Evolutionary conservation across 306 rosid species (phyloP), one percentile per base, ranked within the genome.

Genomic region (Cucurbita maxima): DNA sequence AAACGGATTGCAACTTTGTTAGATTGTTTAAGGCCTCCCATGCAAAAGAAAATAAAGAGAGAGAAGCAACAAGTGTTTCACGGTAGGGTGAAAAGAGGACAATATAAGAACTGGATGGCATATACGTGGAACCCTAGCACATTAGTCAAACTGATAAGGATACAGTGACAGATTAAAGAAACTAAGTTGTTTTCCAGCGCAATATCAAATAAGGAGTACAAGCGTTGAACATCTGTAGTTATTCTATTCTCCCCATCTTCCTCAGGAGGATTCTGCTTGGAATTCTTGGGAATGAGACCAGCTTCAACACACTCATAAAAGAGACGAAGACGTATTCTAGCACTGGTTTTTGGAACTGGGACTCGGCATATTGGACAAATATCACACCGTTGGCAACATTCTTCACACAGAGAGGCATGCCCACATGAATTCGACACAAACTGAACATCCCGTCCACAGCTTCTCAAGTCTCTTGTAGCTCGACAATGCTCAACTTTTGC

Each of bases 401-500:
- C 99, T 72, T 86, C 96, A 71, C 99, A 95, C 77, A 95, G 84
- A 15, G 99, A 85, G 44, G 99, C 97, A 75, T 95, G 99, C 40
- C 97, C 92, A 72, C 99, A 95, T 14, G 96, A 87, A 77, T 52
- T 86, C 86, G 91, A 77, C 64, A 86, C 86, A 68, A 86, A 86
- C 59, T 77, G 91, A 20, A 95, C 99, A 72, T 73, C 77, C 53
- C 96, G 96, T 36, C 96, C 97, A 79, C 99, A 95, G 76, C 97
- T 95, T 80, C 99, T 88, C 86, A 95, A 84, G 84, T 95, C 99
- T 80, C 99, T 85, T 18, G 97, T 91, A 51, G 99, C 99, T 38
- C 99, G 91, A 81, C 99, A 95, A 50, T 76, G 83, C 83, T 95
- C 99, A 66, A 95, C 87, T 85, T 88, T 95, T 53, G 99, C 95